Base-by-base conservation (phyloP, 495 filamentous ascomycete species). In the Penicillium waksmanii region DNA sequence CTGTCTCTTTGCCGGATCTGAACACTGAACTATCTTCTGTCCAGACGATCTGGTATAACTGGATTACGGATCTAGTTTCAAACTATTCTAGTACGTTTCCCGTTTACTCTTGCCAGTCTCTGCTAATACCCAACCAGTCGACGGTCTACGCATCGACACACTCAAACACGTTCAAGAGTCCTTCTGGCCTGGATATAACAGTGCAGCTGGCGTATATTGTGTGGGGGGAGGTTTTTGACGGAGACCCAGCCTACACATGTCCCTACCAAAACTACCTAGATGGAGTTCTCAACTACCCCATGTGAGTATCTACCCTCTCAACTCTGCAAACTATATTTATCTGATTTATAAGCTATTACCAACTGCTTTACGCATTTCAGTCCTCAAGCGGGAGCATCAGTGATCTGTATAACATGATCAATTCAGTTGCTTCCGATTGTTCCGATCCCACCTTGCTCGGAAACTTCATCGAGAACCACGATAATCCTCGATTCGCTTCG, bases 401-500 rank as follows among this genome's bases (percentile, higher is more conserved):
- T 64, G 74, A 74, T 21, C 77, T 92, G 0, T 85, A 84, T 51
- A 77, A 82, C 57, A 85, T 84, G 72, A 79, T 86, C 58, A 77
- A 79, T 64, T 73, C 74, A 3, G 75, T 91, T 23, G 82, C 83
- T 17, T 72, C 66, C 2, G 61, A 59, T 44, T 90, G 87, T 62
- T 58, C 70, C 1, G 89, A 92, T 63, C 77, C 82, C 2, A 87
- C 82, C 5, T 71, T 91, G 3, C 79, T 91, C 3, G 89, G 90
- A 36, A 87, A 82, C 13, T 96, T 96, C 70, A 67, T 87, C 17
- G 91, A 94, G 63, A 96, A 96, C 66, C 91, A 96, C 65, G 91
- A 96, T 69, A 81, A 85, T 18, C 76, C 83, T 5, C 83, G 90
- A 3, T 91, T 90, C 66, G 71, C 88, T 9, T 85, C 77, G 73